Evolutionary conservation across 805 yeast genomes (phyloP), one percentile per base, ranked within the genome.

Genomic region (Wickerhamiella brachini): DNA sequence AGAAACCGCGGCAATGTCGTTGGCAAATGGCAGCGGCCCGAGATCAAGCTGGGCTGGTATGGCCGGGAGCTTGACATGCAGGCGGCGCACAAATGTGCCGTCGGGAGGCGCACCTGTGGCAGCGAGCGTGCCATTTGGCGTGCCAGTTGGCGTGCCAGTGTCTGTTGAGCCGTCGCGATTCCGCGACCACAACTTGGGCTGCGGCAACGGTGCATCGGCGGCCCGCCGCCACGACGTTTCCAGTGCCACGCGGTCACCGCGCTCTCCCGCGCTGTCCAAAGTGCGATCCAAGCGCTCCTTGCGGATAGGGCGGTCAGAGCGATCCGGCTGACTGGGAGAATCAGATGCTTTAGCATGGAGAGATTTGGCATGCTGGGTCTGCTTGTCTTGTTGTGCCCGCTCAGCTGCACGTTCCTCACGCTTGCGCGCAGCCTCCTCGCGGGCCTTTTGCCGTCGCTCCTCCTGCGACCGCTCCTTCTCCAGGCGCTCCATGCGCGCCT

Each of bases 401-500:
- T 42, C 37, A 42, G 49, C 45, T n/a, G n/a, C 43, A 12, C 44
- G 47, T 26, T 47, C 23, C 48, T 31, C 37, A n/a, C 29, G 37
- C 26, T 24, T 29, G 12, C 45, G 53, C 44, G 44, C 49, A 18
- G 26, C 24, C 17, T 37, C 42, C 41, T 48, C 39, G 39, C 31
- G 41, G n/a, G 31, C 17, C 44, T 52, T 51, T n/a, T 24, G 34
- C 17, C 52, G 51, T 2, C 21, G 31, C 45, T 22, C 34, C 20
- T 42, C 41, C 49, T 49, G 37, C 47, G 47, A 51, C 49, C 37
- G 43, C 38, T 46, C 41, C 10, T 24, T n/a, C 20, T 44, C 46
- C 5, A 45, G 24, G 13, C 47, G 49, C 9, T 43, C 53, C 9
- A 44, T 48, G n/a, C 53, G 53, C n/a, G 34, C 45, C n/a, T 22